A percentile compares a stretch with the other conserved stretches of the same genome.
Evolutionary conservation across 2,329 filamentous ascomycete species (phyloP).

Genomic region (Claviceps sp.): DNA sequence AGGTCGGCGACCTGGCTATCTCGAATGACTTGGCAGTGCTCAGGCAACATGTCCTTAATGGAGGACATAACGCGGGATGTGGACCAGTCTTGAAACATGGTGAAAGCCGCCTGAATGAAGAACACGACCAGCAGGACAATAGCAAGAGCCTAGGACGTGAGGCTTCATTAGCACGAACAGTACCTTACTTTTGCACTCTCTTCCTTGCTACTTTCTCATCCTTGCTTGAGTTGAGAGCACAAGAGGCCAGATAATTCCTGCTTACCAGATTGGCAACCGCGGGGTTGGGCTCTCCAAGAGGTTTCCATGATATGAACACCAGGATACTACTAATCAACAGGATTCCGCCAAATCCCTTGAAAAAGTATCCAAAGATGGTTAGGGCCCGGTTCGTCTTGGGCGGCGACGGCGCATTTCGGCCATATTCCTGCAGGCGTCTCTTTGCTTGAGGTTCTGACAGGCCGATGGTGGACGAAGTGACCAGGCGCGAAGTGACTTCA

Average conservation of each 20-base stretch:
- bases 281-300: conserved; percentile 53
- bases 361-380: conserved; percentile 55
- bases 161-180: background rate
- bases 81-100: conserved; percentile 62
- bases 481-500: conserved; percentile 46
- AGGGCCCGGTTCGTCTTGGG: conserved; percentile 46
- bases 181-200: background rate
- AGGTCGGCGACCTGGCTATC: conserved; percentile 38
- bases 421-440: conserved; percentile 43
- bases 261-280: conserved; percentile 46
- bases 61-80: conserved; percentile 65
- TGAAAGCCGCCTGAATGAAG: conserved; percentile 55
- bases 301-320: conserved; percentile 66
- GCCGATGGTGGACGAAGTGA: conserved; percentile 41
- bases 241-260: background rate
- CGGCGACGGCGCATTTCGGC: conserved; percentile 52
- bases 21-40: conserved; percentile 52
- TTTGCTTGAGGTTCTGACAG: conserved; percentile 45
- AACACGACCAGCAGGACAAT: conserved; percentile 62
- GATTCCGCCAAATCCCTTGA: conserved; percentile 63
- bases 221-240: background rate
- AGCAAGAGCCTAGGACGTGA: conserved; percentile 40
- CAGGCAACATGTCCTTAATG: conserved; percentile 69
- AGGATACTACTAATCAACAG: conserved; percentile 55
- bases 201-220: background rate